These are phyloP conservation scores for Hygrocybe punicea DNA, from an alignment of 768 basidiomycete genomes.

Conservation along the genomic window DNA sequence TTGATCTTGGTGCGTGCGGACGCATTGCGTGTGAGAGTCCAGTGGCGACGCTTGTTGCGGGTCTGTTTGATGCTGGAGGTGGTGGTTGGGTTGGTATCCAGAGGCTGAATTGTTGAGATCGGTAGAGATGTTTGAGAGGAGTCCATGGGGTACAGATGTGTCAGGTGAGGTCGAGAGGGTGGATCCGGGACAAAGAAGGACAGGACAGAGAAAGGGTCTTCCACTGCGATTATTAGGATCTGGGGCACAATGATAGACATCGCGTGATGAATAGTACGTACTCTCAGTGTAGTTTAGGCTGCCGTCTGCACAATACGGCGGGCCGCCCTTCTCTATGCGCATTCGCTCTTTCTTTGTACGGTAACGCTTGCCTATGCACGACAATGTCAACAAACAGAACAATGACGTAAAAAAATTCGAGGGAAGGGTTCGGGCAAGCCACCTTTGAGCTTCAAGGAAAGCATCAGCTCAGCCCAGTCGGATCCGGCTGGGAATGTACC, in stretches of 20 bases:
- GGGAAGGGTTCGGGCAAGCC: neutral
- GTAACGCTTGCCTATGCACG: constrained; percentile 61
- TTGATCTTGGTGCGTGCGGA: constrained; percentile 47
- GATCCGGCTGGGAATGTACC: constrained; percentile 69
- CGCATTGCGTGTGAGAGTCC: constrained; percentile 55
- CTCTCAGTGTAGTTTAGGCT: constrained; percentile 73
- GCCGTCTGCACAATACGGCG: constrained; percentile 68
- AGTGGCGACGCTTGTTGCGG: constrained; percentile 47
- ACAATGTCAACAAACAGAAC: neutral
- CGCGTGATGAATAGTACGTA: constrained; percentile 32
- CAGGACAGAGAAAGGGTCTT: constrained; percentile 72
- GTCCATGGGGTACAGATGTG: constrained; percentile 50
- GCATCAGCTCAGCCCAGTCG: constrained; percentile 69
- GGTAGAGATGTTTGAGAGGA: constrained; percentile 25
- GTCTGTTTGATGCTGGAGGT: constrained; percentile 1
- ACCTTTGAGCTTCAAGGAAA: constrained; percentile 76
- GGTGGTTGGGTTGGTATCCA: constrained; percentile 7
- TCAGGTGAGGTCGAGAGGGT: constrained; percentile 51
- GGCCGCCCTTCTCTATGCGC: constrained; percentile 73
- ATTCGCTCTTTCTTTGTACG: constrained; percentile 78
- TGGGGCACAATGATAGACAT: constrained; percentile 8
- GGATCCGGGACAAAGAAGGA: constrained; percentile 61
- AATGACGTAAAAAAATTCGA: neutral
- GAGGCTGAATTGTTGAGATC: constrained; percentile 22
- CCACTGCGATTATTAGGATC: constrained; percentile 45